These are phyloP conservation scores for Zea luxurians DNA, from an alignment of 176 grass and related monocot species.

Conservation along the genomic window DNA sequence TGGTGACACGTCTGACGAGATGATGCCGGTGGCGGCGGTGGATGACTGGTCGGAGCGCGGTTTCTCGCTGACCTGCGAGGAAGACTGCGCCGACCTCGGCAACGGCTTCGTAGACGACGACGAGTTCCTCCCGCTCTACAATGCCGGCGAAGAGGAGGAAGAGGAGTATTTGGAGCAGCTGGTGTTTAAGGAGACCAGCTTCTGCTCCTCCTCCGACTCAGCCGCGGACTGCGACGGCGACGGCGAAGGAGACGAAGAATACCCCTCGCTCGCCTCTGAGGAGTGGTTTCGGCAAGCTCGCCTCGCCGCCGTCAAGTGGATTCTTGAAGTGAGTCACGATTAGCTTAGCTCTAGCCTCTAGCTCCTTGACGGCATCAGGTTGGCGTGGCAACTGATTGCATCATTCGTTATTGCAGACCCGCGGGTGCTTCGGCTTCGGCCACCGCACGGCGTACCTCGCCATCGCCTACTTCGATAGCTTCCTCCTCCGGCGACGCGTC, in stretches of 20 bases:
- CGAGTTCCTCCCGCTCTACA: slow-evolving; percentile 17
- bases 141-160: slow-evolving; percentile 33
- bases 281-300: slow-evolving; percentile 65
- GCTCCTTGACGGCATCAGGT: slow-evolving; percentile 23
- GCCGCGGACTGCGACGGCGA: slow-evolving; percentile 6
- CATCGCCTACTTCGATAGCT: slow-evolving; percentile 83
- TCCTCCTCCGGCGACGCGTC: slow-evolving; percentile 69
- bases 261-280: slow-evolving; percentile 32
- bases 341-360: not conserved
- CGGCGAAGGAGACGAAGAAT: slow-evolving; percentile 34
- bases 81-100: slow-evolving; percentile 62
- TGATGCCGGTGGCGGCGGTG: slow-evolving; percentile 28
- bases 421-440: slow-evolving; percentile 66
- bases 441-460: slow-evolving; percentile 86
- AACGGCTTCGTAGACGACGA: slow-evolving; percentile 45
- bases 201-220: slow-evolving; percentile 42
- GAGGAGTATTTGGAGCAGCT: slow-evolving; percentile 77
- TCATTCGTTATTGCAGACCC: slow-evolving; percentile 46
- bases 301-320: slow-evolving; percentile 68
- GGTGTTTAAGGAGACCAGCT: slow-evolving; percentile 66
- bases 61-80: slow-evolving; percentile 75
- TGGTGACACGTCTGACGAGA: not conserved
- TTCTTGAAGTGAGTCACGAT: slow-evolving; percentile 62
- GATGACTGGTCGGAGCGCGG: slow-evolving; percentile 48
- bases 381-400: slow-evolving; percentile 25